These are phyloP conservation scores for Globisporangium canariense DNA, from an alignment of 352 stramenopile genomes.

Conservation along the genomic window DNA sequence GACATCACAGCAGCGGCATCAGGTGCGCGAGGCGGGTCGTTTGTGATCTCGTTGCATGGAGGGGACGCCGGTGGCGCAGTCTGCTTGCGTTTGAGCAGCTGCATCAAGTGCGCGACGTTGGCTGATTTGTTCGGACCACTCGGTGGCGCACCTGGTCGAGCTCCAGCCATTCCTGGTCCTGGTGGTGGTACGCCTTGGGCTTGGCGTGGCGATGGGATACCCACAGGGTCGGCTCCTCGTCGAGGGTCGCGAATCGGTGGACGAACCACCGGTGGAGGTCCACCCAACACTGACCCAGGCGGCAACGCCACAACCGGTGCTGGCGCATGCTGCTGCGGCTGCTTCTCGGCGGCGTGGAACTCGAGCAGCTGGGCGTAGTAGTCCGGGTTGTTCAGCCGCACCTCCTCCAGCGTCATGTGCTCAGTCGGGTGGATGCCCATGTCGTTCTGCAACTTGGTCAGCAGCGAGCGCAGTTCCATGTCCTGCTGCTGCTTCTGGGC, in stretches of 20 bases:
- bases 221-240: constrained; percentile 1
- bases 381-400: constrained; percentile 79
- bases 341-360: constrained; percentile 38
- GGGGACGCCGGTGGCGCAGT: constrained; percentile 21
- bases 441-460: constrained; percentile 86
- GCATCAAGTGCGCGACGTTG: constrained; percentile 80
- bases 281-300: constrained; percentile 9
- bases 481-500: constrained; percentile 45
- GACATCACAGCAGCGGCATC: constrained; percentile 80
- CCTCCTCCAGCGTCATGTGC: constrained; percentile 84
- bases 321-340: constrained; percentile 1
- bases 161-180: background rate
- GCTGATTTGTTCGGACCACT: constrained; percentile 39
- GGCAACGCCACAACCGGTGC: constrained; percentile 4
- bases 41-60: constrained; percentile 46
- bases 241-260: constrained; percentile 12
- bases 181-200: background rate
- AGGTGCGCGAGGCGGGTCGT: constrained; percentile 47
- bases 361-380: constrained; percentile 82
- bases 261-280: constrained; percentile 1
- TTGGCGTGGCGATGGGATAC: background rate
- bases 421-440: constrained; percentile 85
- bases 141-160: background rate
- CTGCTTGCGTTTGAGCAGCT: constrained; percentile 78
- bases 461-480: constrained; percentile 73